phyloP scores from a whole-genome alignment of 2,329 filamentous ascomycete species.

The Furcasterigmium sp. region DNA sequence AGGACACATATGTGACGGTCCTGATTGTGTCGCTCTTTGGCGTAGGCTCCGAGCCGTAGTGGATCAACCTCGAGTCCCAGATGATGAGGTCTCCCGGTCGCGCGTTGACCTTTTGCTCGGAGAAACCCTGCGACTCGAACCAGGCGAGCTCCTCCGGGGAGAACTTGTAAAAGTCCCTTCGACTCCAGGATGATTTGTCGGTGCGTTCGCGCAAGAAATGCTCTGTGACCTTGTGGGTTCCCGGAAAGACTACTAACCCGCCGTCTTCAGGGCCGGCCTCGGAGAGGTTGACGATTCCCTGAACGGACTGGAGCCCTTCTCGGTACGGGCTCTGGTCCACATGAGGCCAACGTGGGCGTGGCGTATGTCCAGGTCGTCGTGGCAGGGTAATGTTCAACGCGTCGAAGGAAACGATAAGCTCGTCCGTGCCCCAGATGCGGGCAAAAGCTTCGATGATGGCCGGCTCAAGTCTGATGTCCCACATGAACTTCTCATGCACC shows the following conservation, averaged over 20 bases:
- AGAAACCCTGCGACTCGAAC: constrained; percentile 22
- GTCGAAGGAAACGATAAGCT: constrained; percentile 40
- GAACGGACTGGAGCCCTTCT: constrained; percentile 20
- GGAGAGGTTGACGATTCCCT: constrained; percentile 20
- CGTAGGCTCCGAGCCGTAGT: no score
- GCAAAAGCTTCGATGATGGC: constrained; percentile 31
- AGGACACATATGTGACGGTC: no score
- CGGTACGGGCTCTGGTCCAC: constrained; percentile 21
- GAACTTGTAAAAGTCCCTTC: constrained; percentile 3
- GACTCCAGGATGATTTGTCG: constrained; percentile 1
- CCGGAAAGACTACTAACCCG: constrained; percentile 10
- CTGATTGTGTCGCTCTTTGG: no score
- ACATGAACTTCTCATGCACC: constrained; percentile 33
- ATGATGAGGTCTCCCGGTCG: constrained; percentile 27
- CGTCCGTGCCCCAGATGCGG: constrained; percentile 30
- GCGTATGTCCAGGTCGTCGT: constrained; percentile 14
- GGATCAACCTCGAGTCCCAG: constrained; percentile 27
- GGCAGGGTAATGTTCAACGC: constrained; percentile 33
- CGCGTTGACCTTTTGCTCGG: constrained; percentile 24
- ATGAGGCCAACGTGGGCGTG: constrained; percentile 20
- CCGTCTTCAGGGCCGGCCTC: constrained; percentile 11
- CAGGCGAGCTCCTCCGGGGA: constrained; percentile 12
- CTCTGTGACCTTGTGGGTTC: constrained; percentile 4
- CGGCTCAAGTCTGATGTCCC: constrained; percentile 30
- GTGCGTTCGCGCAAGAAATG: constrained; percentile 4